These are phyloP conservation scores for Pseudonitzschia multistriata DNA, from an alignment of 108 stramenopile genomes.

Conservation along the genomic window DNA sequence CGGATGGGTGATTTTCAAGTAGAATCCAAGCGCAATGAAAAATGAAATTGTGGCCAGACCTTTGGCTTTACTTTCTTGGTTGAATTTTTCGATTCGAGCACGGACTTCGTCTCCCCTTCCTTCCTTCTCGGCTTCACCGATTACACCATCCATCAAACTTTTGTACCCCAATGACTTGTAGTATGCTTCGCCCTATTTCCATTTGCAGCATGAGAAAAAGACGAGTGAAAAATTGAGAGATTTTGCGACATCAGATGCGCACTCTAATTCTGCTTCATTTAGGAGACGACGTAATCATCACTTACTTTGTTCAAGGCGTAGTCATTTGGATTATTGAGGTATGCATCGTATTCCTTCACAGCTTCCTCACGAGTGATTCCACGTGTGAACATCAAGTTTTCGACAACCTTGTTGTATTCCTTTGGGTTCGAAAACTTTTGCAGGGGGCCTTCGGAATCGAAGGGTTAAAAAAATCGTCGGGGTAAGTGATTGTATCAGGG, in stretches of 20 bases:
- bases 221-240: not conserved
- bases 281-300: not conserved
- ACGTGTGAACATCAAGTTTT: slow-evolving; percentile 24
- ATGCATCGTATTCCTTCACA: slow-evolving; percentile 37
- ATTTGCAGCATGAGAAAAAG: not conserved
- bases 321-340: slow-evolving; percentile 33
- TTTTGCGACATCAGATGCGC: no score
- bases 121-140: slow-evolving; percentile 43
- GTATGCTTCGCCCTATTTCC: slow-evolving; percentile 24
- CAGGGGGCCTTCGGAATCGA: slow-evolving; percentile 8
- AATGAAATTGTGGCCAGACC: slow-evolving; percentile 26
- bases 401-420: slow-evolving; percentile 33
- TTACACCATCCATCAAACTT: slow-evolving; percentile 34
- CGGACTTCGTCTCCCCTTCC: slow-evolving; percentile 37
- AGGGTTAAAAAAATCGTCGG: not conserved
- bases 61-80: slow-evolving; percentile 21
- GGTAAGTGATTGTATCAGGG: not conserved
- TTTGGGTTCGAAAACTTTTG: slow-evolving; percentile 25
- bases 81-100: slow-evolving; percentile 27
- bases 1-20: slow-evolving; percentile 18
- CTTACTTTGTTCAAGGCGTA: slow-evolving; percentile 37
- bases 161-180: slow-evolving; percentile 42
- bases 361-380: slow-evolving; percentile 26
- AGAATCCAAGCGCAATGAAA: slow-evolving; percentile 22
- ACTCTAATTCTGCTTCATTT: not conserved